Base-by-base conservation (phyloP, 192 early-diverging fungal species). In the Linnemannia exigua region DNA sequence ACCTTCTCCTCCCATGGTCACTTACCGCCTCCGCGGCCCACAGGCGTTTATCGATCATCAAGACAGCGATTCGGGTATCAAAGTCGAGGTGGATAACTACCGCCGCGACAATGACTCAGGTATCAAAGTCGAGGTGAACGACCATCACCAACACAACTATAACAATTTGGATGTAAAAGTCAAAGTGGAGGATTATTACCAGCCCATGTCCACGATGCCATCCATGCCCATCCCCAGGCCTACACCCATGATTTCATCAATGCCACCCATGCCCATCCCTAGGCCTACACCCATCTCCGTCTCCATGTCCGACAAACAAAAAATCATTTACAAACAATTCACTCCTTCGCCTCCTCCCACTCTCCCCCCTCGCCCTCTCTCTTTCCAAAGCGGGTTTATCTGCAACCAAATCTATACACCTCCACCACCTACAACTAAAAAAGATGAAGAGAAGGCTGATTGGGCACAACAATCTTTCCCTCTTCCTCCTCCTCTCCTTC, bases 51-150 rank as follows among this genome's bases (percentile, higher is more conserved):
- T n/a, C 20, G 20, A 52, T 22, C 51, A 52, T n/a, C 22, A n/a
- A n/a, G n/a, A n/a, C n/a, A n/a, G n/a, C n/a, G n/a, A n/a, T n/a
- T n/a, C n/a, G n/a, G n/a, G n/a, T n/a, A n/a, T n/a, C n/a, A n/a
- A n/a, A n/a, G n/a, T n/a, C n/a, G n/a, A n/a, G n/a, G n/a, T n/a
- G n/a, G n/a, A n/a, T n/a, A n/a, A n/a, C n/a, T n/a, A n/a, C n/a
- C n/a, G n/a, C n/a, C n/a, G n/a, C n/a, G 44, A n/a, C 51, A 8
- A 20, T 6, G 51, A 52, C 7, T 4, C 51, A 15, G 51, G 8
- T 52, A 52, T 52, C 19, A 52, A 52, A 52, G 51, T 52, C 51
- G 51, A 52, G 51, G 51, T 52, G 51, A 52, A 52, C n/a, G 51
- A 52, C n/a, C n/a, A n/a, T 3, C 20, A 15, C 51, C n/a, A 52